phyloP scores from a whole-genome alignment of 2,329 filamentous ascomycete genomes.

The Fusarium oligoseptatum region DNA sequence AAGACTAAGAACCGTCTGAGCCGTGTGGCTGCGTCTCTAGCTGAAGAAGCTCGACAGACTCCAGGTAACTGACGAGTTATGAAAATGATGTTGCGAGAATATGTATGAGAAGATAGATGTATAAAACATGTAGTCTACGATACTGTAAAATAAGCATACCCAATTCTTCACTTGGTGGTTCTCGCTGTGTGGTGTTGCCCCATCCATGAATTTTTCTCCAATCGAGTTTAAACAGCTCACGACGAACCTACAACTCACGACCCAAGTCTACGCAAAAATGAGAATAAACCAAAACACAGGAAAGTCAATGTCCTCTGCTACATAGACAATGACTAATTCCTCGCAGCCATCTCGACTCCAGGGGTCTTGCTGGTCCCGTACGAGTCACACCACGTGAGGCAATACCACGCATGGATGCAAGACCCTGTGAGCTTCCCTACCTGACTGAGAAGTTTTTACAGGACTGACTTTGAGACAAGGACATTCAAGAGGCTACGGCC shows the following conservation, averaged over 20 bases:
- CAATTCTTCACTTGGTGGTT: not conserved
- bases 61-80: slow-evolving; percentile 6
- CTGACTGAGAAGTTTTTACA: too few species aligned
- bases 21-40: slow-evolving; percentile 45
- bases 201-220: slow-evolving; percentile 29
- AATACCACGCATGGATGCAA: slow-evolving; percentile 94
- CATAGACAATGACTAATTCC: not conserved
- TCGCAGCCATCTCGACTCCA: slow-evolving; percentile 74
- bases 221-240: slow-evolving; percentile 10
- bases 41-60: slow-evolving; percentile 47
- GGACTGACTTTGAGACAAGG: slow-evolving; percentile 56
- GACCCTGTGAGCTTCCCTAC: slow-evolving; percentile 67
- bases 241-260: slow-evolving; percentile 25
- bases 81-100: slow-evolving; percentile 7
- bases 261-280: slow-evolving; percentile 51
- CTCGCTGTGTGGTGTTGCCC: not conserved
- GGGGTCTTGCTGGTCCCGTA: slow-evolving; percentile 86
- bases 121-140: slow-evolving; percentile 33
- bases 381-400: slow-evolving; percentile 81
- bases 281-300: slow-evolving; percentile 61
- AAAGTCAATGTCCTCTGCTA: slow-evolving; percentile 32
- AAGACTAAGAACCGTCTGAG: slow-evolving; percentile 47
- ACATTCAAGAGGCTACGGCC: slow-evolving; percentile 86
- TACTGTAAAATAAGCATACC: slow-evolving; percentile 15
- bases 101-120: slow-evolving; percentile 12